Base-by-base conservation (phyloP, 306 rosid genomes). In the Fagus crenata region DNA sequence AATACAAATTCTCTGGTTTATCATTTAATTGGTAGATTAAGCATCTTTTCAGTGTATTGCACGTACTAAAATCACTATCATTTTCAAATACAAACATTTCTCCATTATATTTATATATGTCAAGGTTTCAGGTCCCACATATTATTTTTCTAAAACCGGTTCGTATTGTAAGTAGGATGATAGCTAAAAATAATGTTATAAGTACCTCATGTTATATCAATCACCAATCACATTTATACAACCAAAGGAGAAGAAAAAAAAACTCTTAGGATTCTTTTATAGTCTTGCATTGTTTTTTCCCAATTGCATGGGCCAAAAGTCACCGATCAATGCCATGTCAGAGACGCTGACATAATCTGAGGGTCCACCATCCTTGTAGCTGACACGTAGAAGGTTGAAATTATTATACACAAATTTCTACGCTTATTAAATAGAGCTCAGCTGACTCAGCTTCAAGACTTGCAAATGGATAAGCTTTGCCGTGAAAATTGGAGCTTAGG, bases 311-410 rank as follows among this genome's bases (percentile, higher is more conserved):
- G 7, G 77, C 35, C 59, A 13, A 69, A 49, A 37, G 81, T 81
- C 42, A 17, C 49, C 28, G 39, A 36, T 84, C 77, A 58, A 5
- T 7, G 81, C 81, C 89, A 85, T 75, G 81, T 80, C 76, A 86
- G 56, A 35, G 67, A 46, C 53, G 14, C 54, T 40, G 71, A 70
- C 17, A 3, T 51, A 54, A 5, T 17, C 59, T 64, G 31, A 1
- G 55, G 58, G 15, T 70, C 69, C 55, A 5, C 53, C 8, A 49
- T 73, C 69, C 79, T 68, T 69, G 76, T 64, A 76, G 71, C 54
- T 39, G 4, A 71, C 85, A 86, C 87, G 76, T 85, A 51, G 78
- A 31, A 35, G 53, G 73, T 77, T 75, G 88, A 77, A 74, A 77
- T 55, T 59, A 8, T 41, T 1, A 1, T 46, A 68, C 18, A 22